These are phyloP conservation scores for Verticillium nonalfalfae DNA, from an alignment of 2,329 filamentous ascomycete species.

Conservation along the genomic window DNA sequence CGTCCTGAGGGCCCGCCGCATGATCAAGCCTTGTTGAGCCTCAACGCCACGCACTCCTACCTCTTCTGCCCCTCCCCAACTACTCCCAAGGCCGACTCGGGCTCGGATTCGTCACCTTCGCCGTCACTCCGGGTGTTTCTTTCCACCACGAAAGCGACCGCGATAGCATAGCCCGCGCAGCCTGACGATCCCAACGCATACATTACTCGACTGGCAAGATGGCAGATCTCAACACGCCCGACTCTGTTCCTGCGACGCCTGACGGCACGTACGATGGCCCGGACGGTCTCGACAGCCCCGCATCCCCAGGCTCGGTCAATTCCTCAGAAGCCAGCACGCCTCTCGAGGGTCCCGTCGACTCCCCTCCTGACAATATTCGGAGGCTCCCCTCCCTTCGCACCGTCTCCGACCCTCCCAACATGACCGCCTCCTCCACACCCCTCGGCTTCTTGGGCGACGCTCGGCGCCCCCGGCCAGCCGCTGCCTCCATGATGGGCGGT, in stretches of 20 bases:
- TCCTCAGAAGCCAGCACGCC: slow-evolving; percentile 44
- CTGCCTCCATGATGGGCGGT: slow-evolving; percentile 25
- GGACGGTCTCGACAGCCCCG: slow-evolving; percentile 27
- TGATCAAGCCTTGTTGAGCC: neutral
- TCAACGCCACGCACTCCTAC: neutral
- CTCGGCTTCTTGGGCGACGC: slow-evolving; percentile 68
- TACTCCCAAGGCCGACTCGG: neutral
- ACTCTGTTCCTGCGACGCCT: slow-evolving; percentile 36
- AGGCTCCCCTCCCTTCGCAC: slow-evolving; percentile 54
- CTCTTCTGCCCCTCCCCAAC: neutral
- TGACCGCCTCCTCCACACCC: slow-evolving; percentile 80
- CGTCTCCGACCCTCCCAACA: slow-evolving; percentile 53
- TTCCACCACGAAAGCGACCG: neutral
- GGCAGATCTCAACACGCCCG: slow-evolving; percentile 16
- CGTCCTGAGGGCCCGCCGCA: neutral
- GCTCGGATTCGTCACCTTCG: neutral
- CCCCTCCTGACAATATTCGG: slow-evolving; percentile 31
- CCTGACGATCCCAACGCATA: neutral
- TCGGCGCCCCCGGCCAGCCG: slow-evolving; percentile 41
- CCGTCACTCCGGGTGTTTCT: neutral
- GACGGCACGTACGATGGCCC: slow-evolving; percentile 31
- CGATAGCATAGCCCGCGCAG: neutral
- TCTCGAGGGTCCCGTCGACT: slow-evolving; percentile 29
- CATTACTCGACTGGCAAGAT: neutral
- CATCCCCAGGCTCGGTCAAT: slow-evolving; percentile 36